Conservation (phyloP, 257 asterid genomes). For the Parsonsia alboflavescens region DNA sequence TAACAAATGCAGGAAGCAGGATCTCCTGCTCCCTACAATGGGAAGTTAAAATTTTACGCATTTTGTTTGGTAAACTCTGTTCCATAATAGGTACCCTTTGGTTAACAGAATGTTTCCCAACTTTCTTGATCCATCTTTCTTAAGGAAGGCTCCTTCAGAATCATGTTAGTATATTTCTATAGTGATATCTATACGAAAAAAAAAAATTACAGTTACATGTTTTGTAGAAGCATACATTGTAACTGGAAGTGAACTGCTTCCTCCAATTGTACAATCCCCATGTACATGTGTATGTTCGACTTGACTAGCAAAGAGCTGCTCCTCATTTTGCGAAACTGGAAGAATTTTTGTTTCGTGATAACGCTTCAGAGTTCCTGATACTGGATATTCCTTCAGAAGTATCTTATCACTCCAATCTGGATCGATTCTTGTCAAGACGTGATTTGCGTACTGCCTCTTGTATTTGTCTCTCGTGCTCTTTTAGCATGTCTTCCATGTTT, state of each 20-base stretch:
- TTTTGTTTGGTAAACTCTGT: neutral
- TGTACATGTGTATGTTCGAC: neutral
- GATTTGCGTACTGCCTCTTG: conserved; percentile 54
- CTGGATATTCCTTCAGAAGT: neutral
- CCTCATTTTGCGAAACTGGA: neutral
- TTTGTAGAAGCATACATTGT: conserved; percentile 14
- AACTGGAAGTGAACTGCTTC: conserved; percentile 6
- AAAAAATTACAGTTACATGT: conserved; percentile 10
- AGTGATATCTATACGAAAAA: conserved; percentile 1
- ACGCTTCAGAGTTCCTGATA: neutral
- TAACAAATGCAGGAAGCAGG: neutral
- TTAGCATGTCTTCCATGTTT: conserved; percentile 57
- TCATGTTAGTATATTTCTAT: neutral
- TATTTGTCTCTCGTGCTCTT: conserved; percentile 52
- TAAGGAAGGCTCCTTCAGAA: neutral
- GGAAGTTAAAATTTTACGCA: neutral
- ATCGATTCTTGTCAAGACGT: conserved; percentile 34
- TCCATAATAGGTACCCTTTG: neutral
- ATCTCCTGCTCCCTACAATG: neutral
- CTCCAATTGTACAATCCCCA: conserved; percentile 15
- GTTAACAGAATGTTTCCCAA: neutral
- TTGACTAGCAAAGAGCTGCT: neutral
- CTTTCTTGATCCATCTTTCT: neutral
- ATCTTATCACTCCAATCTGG: conserved; percentile 22
- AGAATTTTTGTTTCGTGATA: neutral